Base-by-base conservation (phyloP, 768 basidiomycete species). In the Cystobasidium tubakii region DNA sequence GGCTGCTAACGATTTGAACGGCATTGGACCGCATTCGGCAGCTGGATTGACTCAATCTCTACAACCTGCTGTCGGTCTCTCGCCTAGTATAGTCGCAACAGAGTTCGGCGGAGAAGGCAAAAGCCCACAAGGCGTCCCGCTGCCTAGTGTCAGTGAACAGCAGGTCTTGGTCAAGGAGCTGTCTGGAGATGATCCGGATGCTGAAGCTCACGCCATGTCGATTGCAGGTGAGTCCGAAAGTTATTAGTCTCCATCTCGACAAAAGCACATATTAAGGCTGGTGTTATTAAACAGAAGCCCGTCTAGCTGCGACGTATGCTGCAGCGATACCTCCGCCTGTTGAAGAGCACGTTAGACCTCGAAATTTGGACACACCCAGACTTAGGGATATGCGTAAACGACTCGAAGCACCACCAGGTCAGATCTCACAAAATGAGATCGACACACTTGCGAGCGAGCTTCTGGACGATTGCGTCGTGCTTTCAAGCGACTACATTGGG, bases 121-220 rank as follows among this genome's bases (percentile, higher is more conserved):
- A n/a, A 44, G 53, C 19, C 72, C 57, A 21, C 34, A 62, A 44
- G 67, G 53, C 3, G 73, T 55, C 15, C 73, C 73, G 9, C n/a
- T 54, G n/a, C 73, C 73, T 23, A 71, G 66, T 34, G 62, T 94
- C 69, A 93, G 91, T 1, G 95, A 98, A 82, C 91, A 93, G 80
- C 94, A 97, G 82, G 91, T 96, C 89, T 89, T 99, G 76, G 89
- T 98, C 89, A 87, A 88, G 79, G 92, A 97, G 81, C 85, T 99
- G 23, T 88, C 90, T 79, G 87, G 84, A 89, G 92, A 43, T 85
- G 86, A 64, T 73, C 80, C 83, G 0, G 90, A 93, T 75, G 88
- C 90, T 6, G 93, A 95, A 78, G 85, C 85, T 43, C 92, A 98
- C 79, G 87, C 97, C 66, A 87, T 87, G 77, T 87, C 89, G 31